Base-by-base conservation (phyloP, 176 grass and related monocot genomes). In the Oryza nivara region DNA sequence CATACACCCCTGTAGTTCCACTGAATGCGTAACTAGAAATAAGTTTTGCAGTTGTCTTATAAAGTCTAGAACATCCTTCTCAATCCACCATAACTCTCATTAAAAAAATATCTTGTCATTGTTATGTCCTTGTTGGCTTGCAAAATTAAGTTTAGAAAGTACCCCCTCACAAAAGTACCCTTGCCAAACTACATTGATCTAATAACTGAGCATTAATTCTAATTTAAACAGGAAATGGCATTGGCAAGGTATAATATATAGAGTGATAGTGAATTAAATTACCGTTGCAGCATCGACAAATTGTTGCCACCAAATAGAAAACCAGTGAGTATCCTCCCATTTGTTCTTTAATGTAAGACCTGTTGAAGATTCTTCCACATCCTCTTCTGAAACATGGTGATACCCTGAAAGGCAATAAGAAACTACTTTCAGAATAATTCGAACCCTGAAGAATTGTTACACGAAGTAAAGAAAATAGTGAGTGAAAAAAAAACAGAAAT, bases 281-380 rank as follows among this genome's bases (percentile, higher is more conserved):
- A 97, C 95, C 79, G 1, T 93, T 38, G 88, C 9, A 76, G 88
- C 86, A 73, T 91, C 86, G 19, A 88, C 20, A 90, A 95, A 95
- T 77, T 97, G 92, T 88, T 85, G 75, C 84, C 69, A 36, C 95
- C 95, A 97, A 82, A 93, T 56, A 26, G 82, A 88, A 80, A 74
- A 20, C 79, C 88, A 83, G 77, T 56, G 11, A 3, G 25, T 13
- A 47, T 91, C 72, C 11, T 82, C 54, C 72, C 77, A 67, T 51
- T 25, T 84, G 67, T 75, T 87, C 34, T 79, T 76, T 15, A 77
- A 28, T 81, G 56, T 46, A 77, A 80, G 5, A 32, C 64, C 16
- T 65, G 49, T 83, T 75, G 88, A 68, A 22, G 86, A 83, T 80
- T 88, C 88, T 78, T 85, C 86, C 67, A 71, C 48, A 74, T 97